Evolutionary conservation across 2,329 filamentous ascomycete genomes (phyloP), one percentile per base, ranked within the genome.

Genomic region (Botrytis squamosa): DNA sequence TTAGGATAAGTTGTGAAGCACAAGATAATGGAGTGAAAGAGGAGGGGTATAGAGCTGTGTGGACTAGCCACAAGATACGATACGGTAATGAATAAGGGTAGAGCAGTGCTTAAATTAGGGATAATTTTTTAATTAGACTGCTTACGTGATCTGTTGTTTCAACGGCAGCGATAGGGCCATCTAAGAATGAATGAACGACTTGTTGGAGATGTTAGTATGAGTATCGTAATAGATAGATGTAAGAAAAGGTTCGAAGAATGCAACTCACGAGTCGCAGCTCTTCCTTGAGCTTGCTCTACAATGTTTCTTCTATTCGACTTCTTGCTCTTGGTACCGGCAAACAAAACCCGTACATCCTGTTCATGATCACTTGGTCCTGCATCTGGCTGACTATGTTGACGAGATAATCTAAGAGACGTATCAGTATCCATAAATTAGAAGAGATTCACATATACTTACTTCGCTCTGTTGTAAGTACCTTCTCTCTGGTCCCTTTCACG

Each of bases 271-370:
- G 88, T 88, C 44, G 88, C 86, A 7, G 85, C 86, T 76, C 85
- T 86, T 73, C 80, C 81, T 82, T 89, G 89, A 75, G 91, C 91
- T 77, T 95, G 92, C 81, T 97, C 93, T 66, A 98, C 91, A 68
- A 98, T 94, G 42, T 91, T 91, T 80, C 91, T 90, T 71, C 95
- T 90, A 83, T 97, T 98, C 76, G 92, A 93, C 84, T 98, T 98
- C 83, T 97, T 98, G 82, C 91, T 94, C 78, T 91, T 90, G 68
- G 94, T 95, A 73, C 93, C 91, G 1, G 93, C 90, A 9, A 94
- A 88, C 6, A 98, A 87, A n/a, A 98, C 91, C 75, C 92, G 91
- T 64, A 98, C 94, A 73, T 95, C 92, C 77, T 92, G 91, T 74
- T 90, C 87, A 72, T 86, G 84, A 62, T 88, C 84, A 46, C 38